Conservation (phyloP, 139 green algal species). For the Nannochloris sp. region DNA sequence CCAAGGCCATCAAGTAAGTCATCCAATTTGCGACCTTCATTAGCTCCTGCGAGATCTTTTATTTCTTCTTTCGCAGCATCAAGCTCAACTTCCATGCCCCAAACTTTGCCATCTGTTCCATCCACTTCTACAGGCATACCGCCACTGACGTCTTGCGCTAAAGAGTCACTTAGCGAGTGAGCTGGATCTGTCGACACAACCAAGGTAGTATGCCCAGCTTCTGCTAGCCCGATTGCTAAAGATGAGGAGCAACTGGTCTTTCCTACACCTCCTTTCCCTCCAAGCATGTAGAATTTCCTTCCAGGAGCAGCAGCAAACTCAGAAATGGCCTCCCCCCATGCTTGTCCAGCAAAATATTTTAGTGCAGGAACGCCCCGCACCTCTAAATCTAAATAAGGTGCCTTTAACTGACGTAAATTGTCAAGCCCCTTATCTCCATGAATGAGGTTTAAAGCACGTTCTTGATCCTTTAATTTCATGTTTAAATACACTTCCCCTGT, state of each 20-base stretch:
- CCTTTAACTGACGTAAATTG: conserved; percentile 57
- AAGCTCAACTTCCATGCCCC: conserved; percentile 79
- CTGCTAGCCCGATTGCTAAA: conserved; percentile 67
- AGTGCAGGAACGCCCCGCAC: conserved; percentile 87
- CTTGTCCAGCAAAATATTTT: conserved; percentile 66
- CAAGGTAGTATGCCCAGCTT: conserved; percentile 69
- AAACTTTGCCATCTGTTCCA: conserved; percentile 71
- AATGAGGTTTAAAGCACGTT: conserved; percentile 68
- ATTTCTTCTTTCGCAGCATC: conserved; percentile 66
- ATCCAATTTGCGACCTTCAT: conserved; percentile 46
- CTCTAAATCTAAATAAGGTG: conserved; percentile 91
- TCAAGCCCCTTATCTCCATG: conserved; percentile 46
- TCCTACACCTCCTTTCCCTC: conserved; percentile 96
- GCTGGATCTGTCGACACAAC: conserved; percentile 97
- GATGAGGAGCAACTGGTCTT: conserved; percentile 86
- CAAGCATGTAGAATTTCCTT: conserved; percentile 69
- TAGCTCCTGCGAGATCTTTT: conserved; percentile 22
- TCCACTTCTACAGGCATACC: conserved; percentile 77
- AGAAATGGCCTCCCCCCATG: conserved; percentile 49
- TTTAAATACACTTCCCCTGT: conserved; percentile 60
- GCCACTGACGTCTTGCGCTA: conserved; percentile 89
- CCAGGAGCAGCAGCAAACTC: conserved; percentile 4
- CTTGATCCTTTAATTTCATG: conserved; percentile 83
- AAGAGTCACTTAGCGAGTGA: conserved; percentile 91
- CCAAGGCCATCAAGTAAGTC: conserved; percentile 75